Base-by-base conservation (phyloP, 495 filamentous ascomycete species). In the Xylaria scruposa region DNA sequence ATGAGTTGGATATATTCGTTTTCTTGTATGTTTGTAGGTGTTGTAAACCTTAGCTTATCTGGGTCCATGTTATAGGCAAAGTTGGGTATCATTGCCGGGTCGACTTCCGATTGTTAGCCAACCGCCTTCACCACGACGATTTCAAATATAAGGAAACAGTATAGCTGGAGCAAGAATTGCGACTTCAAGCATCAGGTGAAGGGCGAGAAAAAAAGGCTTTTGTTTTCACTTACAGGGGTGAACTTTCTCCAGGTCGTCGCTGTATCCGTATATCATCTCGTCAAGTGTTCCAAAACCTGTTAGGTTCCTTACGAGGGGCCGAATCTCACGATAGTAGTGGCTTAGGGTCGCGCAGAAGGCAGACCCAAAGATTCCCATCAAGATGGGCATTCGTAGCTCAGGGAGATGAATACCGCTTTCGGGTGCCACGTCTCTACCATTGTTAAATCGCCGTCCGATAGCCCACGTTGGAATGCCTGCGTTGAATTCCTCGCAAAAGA, bases 401-500 rank as follows among this genome's bases (percentile, higher is more conserved):
- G 96, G 96, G 9, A 95, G 84, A 13, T 90, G 88, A 33, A 88
- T 82, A 4, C 87, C 88, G 3, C 79, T 74, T 17, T 81, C 78
- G 3, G 85, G 82, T 38, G 89, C 85, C n/a, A 90, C 79, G 66
- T 91, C 91, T 42, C 79, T 76, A 53, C 96, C 96, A 61, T 87
- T 85, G 40, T 92, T 78, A 80, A 97, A 99, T 59, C 89, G 89
- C 54, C 96, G 86, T 26, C 96, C 96, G 70, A 99, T 82, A 9
- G 94, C 92, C 94, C 95, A 99, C 0, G 92, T 97, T 0, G 96
- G 96, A 71, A 99, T 98, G 15, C 96, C 95, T 21, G 95, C 95
- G 61, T 80, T 78, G 56, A 87, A 90, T 72, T 98, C 96, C 78
- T 99, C 96, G 77, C 94, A 97, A 80, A 94, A 98, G 74, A 99